Conservation (phyloP, 2,329 filamentous ascomycete species). For the Pseudogymnoascus sp. region DNA sequence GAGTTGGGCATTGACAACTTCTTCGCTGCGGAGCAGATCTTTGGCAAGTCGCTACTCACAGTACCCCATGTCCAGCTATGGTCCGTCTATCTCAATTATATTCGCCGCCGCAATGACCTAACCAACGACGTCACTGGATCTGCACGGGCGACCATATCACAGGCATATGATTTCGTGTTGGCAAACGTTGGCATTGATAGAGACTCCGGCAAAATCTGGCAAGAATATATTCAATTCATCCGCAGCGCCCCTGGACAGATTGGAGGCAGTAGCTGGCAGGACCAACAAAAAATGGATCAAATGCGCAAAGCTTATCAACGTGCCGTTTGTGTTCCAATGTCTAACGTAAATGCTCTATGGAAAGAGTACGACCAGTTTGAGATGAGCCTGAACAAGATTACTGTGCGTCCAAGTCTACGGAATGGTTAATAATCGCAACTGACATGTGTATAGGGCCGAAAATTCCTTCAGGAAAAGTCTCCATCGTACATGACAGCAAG, state of each 20-base stretch:
- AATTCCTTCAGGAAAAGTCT: slow-evolving; percentile 88
- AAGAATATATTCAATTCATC: slow-evolving; percentile 91
- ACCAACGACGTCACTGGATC: slow-evolving; percentile 70
- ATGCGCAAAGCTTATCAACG: slow-evolving; percentile 88
- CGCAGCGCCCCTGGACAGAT: slow-evolving; percentile 79
- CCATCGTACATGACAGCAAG: slow-evolving; percentile 94
- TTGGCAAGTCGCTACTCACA: slow-evolving; percentile 69
- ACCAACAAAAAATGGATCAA: slow-evolving; percentile 95
- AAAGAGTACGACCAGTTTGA: slow-evolving; percentile 98
- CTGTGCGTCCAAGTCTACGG: slow-evolving; percentile 46
- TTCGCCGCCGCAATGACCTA: slow-evolving; percentile 83
- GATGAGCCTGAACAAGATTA: slow-evolving; percentile 86
- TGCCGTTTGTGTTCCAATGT: slow-evolving; percentile 80
- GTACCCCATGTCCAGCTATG: slow-evolving; percentile 82
- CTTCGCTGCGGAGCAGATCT: slow-evolving; percentile 72
- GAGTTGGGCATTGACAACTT: slow-evolving; percentile 84
- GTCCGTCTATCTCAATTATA: slow-evolving; percentile 91
- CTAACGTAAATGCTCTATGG: slow-evolving; percentile 79
- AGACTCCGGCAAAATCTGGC: slow-evolving; percentile 84
- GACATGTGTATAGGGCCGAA: slow-evolving; percentile 62
- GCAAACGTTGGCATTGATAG: slow-evolving; percentile 86
- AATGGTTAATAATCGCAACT: slow-evolving; percentile 18
- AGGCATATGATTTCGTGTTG: slow-evolving; percentile 89
- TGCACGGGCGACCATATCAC: slow-evolving; percentile 71
- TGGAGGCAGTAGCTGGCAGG: slow-evolving; percentile 86